phyloP scores from a whole-genome alignment of 305 asterid species.

The Rubia peregrina region DNA sequence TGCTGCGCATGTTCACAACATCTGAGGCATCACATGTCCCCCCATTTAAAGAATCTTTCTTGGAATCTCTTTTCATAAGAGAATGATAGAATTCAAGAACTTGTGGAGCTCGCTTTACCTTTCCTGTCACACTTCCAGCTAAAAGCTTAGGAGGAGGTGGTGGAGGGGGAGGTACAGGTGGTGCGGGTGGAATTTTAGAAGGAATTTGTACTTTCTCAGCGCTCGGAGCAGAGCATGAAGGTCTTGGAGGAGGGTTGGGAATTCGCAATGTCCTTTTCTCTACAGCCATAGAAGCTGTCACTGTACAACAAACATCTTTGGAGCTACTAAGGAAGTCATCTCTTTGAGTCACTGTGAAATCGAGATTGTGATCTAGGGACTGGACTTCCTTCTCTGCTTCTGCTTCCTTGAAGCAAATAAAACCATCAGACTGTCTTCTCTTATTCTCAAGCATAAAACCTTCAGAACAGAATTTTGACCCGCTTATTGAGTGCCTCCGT shows the following conservation, averaged over 20 bases:
- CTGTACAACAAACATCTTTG: constrained; percentile 36
- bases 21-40: constrained; percentile 56
- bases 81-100: constrained; percentile 90
- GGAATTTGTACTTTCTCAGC: constrained; percentile 36
- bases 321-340: constrained; percentile 20
- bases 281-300: constrained; percentile 51
- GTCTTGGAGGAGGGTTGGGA: constrained; percentile 92
- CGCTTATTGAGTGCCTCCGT: constrained; percentile 80
- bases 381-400: constrained; percentile 50
- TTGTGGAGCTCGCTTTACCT: constrained; percentile 83
- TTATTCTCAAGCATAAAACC: constrained; percentile 35
- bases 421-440: constrained; percentile 79
- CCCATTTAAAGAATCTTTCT: constrained; percentile 64
- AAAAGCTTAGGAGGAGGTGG: constrained; percentile 55
- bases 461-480: constrained; percentile 47
- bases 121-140: constrained; percentile 35
- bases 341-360: constrained; percentile 35
- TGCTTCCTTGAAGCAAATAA: constrained; percentile 55
- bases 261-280: constrained; percentile 65
- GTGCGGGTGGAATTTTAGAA: constrained; percentile 26
- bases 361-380: constrained; percentile 36
- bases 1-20: constrained; percentile 73
- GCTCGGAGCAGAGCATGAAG: constrained; percentile 37
- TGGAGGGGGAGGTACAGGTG: constrained; percentile 55
- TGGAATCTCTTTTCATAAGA: constrained; percentile 84